Evolutionary conservation across 2,329 filamentous ascomycete genomes (phyloP).

Genomic region (Paraphaeosphaeria sporulosa): DNA sequence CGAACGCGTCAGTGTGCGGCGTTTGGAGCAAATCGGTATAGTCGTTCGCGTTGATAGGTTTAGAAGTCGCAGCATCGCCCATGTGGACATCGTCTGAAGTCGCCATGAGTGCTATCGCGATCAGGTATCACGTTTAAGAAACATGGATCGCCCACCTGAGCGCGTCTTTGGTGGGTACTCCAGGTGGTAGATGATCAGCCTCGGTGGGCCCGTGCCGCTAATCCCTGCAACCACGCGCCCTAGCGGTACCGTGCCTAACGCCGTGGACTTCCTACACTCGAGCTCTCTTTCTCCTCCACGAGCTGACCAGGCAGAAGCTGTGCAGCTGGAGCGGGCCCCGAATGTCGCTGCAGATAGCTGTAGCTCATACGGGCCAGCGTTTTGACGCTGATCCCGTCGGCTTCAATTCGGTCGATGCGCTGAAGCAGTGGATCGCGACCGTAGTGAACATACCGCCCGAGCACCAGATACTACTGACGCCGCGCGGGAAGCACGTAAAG

Average conservation of each 20-base stretch:
- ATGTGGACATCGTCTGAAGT: conserved; percentile 30
- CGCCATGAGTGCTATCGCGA: conserved; percentile 27
- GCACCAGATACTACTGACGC: conserved; percentile 87
- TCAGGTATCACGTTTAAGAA: conserved; percentile 11
- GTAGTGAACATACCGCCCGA: conserved; percentile 76
- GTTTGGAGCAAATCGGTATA: conserved; percentile 52
- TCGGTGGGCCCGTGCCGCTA: conserved; percentile 32
- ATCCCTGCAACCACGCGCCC: conserved; percentile 35
- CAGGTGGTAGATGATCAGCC: conserved; percentile 21
- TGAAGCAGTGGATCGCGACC: conserved; percentile 81
- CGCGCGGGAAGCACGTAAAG: conserved; percentile 84
- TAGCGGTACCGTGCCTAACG: conserved; percentile 31
- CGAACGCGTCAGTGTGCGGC: conserved; percentile 56
- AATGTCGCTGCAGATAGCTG: conserved; percentile 90
- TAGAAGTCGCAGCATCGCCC: conserved; percentile 23
- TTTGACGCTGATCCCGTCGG: conserved; percentile 78
- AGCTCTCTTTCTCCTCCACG: conserved; percentile 23
- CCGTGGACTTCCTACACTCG: conserved; percentile 25
- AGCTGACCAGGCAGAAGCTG: conserved; percentile 28
- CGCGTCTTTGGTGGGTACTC: conserved; percentile 15
- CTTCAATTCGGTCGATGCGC: conserved; percentile 81
- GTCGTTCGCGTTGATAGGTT: conserved; percentile 24
- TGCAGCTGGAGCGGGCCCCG: conserved; percentile 47
- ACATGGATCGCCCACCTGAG: conserved; percentile 18
- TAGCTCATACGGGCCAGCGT: conserved; percentile 91